Evolutionary conservation across 306 rosid genomes (phyloP).

Genomic region (Cajanus cajan): DNA sequence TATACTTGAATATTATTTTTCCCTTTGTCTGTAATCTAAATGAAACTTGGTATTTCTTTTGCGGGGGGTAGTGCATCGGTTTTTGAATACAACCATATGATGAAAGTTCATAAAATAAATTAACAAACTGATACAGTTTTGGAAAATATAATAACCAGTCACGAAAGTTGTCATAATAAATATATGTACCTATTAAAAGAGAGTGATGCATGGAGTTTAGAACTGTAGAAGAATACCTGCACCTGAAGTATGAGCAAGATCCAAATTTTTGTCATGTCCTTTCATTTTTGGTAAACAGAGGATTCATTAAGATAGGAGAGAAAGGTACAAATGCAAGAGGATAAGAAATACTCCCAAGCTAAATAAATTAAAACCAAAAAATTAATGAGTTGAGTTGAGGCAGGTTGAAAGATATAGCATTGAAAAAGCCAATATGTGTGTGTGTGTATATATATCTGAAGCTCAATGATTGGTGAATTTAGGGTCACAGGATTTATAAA

Average conservation of each 20-base stretch:
- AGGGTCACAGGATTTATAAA: background rate
- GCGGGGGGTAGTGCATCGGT: background rate
- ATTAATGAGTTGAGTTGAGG: background rate
- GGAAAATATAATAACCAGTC: background rate
- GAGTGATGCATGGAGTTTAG: conserved; percentile 7
- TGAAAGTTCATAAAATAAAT: conserved; percentile 18
- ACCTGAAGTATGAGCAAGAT: conserved; percentile 4
- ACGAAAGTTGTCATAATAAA: background rate
- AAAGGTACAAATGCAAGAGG: background rate
- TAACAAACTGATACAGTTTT: conserved; percentile 10
- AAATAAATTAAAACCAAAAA: background rate
- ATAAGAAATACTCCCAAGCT: background rate
- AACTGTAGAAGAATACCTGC: conserved; percentile 10
- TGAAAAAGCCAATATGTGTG: background rate
- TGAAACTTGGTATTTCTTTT: background rate
- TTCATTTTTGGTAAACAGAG: background rate
- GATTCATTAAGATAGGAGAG: background rate
- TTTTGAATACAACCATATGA: background rate
- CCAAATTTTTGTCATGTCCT: conserved; percentile 6
- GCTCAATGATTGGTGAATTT: background rate
- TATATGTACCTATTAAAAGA: background rate
- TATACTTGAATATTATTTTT: background rate
- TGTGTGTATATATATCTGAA: conserved; percentile 10
- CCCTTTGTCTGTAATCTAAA: background rate
- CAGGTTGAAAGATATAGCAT: background rate